Evolutionary conservation across 2,329 filamentous ascomycete species (phyloP).

Genomic region (Ophiostoma pallidulum): DNA sequence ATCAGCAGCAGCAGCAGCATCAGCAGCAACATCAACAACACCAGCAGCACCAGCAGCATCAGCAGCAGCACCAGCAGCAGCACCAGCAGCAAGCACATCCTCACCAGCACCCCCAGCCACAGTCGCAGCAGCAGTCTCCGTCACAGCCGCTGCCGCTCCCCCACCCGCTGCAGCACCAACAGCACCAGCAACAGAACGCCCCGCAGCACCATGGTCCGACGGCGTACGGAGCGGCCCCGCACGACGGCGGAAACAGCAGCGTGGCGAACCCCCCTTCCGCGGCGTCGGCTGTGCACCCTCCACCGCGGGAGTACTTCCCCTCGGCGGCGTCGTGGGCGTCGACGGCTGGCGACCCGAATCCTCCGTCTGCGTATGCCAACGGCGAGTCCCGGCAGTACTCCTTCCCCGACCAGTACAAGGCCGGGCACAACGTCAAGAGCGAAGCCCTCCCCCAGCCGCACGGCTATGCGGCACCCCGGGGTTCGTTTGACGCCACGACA

Average conservation of each 20-base stretch:
- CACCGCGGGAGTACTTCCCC: slow-evolving; percentile 44
- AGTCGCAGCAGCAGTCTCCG: slow-evolving; percentile 13
- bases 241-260: slow-evolving; percentile 9
- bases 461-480: slow-evolving; percentile 31
- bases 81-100: not conserved
- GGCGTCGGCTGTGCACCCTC: slow-evolving; percentile 18
- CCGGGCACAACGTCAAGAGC: slow-evolving; percentile 25
- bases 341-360: slow-evolving; percentile 36
- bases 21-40: slow-evolving; percentile 1
- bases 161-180: slow-evolving; percentile 12
- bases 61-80: not conserved
- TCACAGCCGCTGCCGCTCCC: slow-evolving; percentile 12
- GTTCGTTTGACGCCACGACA: slow-evolving; percentile 34
- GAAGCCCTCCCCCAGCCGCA: slow-evolving; percentile 30
- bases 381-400: slow-evolving; percentile 38
- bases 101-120: slow-evolving; percentile 15
- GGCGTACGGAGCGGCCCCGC: slow-evolving; percentile 8
- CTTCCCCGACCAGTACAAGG: slow-evolving; percentile 41
- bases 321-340: slow-evolving; percentile 43
- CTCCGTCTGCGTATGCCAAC: slow-evolving; percentile 37
- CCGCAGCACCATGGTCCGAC: slow-evolving; percentile 10
- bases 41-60: not conserved
- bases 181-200: slow-evolving; percentile 5
- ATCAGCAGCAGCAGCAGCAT: not conserved
- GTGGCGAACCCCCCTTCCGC: slow-evolving; percentile 15